Evolutionary conservation across 768 basidiomycete genomes (phyloP).

Genomic region (Rhizopogon vinicolor): DNA sequence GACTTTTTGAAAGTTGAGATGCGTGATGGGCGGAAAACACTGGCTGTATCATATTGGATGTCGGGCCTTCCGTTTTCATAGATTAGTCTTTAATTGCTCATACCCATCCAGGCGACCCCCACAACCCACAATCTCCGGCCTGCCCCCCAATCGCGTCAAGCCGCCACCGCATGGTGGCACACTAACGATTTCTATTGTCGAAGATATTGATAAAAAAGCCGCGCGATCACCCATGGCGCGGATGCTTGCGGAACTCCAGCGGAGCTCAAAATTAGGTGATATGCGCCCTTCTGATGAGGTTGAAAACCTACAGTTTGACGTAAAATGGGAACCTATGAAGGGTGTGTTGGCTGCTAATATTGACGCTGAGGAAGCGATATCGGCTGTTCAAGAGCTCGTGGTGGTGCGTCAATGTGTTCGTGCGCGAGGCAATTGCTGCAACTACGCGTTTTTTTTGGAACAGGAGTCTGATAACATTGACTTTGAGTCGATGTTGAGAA

Average conservation of each 20-base stretch:
- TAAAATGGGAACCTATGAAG: slow-evolving; percentile 73
- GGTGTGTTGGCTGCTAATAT: slow-evolving; percentile 61
- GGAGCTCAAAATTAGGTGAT: slow-evolving; percentile 53
- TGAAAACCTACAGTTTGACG: slow-evolving; percentile 62
- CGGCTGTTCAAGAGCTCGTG: slow-evolving; percentile 38
- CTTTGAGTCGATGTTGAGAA: slow-evolving; percentile 63
- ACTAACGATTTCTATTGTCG: slow-evolving; percentile 67
- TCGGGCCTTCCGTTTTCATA: slow-evolving; percentile 29
- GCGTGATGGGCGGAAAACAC: slow-evolving; percentile 58
- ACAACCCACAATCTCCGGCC: slow-evolving; percentile 23
- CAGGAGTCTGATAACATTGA: slow-evolving; percentile 69
- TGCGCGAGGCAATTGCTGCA: neutral
- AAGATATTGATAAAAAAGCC: slow-evolving; percentile 41
- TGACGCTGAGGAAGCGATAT: slow-evolving; percentile 39
- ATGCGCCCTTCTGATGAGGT: slow-evolving; percentile 68
- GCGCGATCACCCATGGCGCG: slow-evolving; percentile 50
- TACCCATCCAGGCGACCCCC: slow-evolving; percentile 32
- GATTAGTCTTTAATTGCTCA: neutral
- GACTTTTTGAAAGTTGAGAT: slow-evolving; percentile 71
- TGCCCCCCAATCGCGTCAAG: slow-evolving; percentile 29
- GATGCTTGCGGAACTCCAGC: slow-evolving; percentile 58
- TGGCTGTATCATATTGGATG: slow-evolving; percentile 88
- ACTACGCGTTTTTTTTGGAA: neutral
- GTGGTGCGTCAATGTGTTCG: slow-evolving; percentile 46
- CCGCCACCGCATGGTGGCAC: slow-evolving; percentile 66